Evolutionary conservation across 352 stramenopile genomes (phyloP), one percentile per base, ranked within the genome.

Genomic region (Globisporangium recalcitrans): DNA sequence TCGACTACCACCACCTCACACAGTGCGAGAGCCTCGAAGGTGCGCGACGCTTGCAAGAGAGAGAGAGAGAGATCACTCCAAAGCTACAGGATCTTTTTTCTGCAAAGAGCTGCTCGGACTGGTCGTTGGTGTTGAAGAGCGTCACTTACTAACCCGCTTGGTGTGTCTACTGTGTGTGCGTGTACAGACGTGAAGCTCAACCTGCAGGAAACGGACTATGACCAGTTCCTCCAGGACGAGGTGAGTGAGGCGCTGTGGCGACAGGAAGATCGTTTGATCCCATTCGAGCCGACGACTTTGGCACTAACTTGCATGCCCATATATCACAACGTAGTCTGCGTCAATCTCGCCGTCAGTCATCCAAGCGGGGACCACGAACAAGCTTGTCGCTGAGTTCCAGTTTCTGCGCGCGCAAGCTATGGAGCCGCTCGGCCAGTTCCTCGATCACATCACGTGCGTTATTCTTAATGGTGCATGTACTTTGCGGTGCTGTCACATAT

Each of bases 181-280:
- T 16, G 42, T 49, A n/a, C 13, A 93, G 86, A 93, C 77, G 82
- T 95, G 63, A 95, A 93, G 71, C 75, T 93, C 31, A 99, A 99
- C 70, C 74, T 99, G 19, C 97, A 98, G 63, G 97, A 99, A 74
- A 99, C 95, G 14, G 97, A 99, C 81, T 99, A 99, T 69, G 88
- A 95, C 58, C 90, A 98, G 73, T 98, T 98, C 58, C 71, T 99
- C 52, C 84, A 89, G 11, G 93, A 99, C 73, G 94, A 98, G 75
- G 85, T 91, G 58, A 53, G 61, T 65, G 11, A n/a, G n/a, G n/a
- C 14, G 31, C 49, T 44, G 2, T 29, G n/a, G 40, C 10, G 26
- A 27, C 10, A 19, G 31, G 27, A 34, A 75, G 48, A 65, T 72
- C 21, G 49, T 44, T n/a, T 48, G n/a, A 57, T 42, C 27, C 11